These are phyloP conservation scores for Fusarium compactum DNA, from an alignment of 2,329 filamentous ascomycete species.

Conservation along the genomic window DNA sequence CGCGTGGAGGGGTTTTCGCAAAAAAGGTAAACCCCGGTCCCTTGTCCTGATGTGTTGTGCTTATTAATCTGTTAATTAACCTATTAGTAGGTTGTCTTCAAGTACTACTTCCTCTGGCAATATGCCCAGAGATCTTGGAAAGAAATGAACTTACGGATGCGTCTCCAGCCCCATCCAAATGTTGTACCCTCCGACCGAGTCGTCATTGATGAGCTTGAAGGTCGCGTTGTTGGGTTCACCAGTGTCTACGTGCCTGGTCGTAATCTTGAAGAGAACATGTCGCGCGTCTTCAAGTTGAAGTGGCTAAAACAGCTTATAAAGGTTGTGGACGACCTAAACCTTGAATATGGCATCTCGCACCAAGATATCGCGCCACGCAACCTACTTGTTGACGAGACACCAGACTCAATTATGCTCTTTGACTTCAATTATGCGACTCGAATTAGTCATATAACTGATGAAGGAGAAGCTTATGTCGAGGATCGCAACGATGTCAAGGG, in stretches of 20 bases:
- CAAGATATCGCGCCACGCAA: slow-evolving; percentile 56
- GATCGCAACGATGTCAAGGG: too few species aligned
- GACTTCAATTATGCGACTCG: too few species aligned
- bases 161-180: slow-evolving; percentile 52
- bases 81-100: slow-evolving; percentile 44
- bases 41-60: too few species aligned
- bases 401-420: slow-evolving; percentile 38
- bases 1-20: rapidly evolving
- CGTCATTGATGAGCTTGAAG: slow-evolving; percentile 49
- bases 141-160: slow-evolving; percentile 51
- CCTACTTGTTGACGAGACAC: slow-evolving; percentile 51
- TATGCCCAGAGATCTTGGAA: slow-evolving; percentile 46
- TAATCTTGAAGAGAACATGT: slow-evolving; percentile 47
- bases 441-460: too few species aligned
- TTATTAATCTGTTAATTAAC: neutral
- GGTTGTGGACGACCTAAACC: slow-evolving; percentile 52
- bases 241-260: slow-evolving; percentile 49
- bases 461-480: too few species aligned
- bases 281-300: slow-evolving; percentile 51
- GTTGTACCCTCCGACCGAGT: slow-evolving; percentile 51
- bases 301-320: slow-evolving; percentile 54
- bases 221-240: slow-evolving; percentile 53
- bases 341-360: slow-evolving; percentile 53
- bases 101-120: slow-evolving; percentile 50
- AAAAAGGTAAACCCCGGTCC: neutral